phyloP scores from a whole-genome alignment of 176 grass and related monocot genomes.

The Musa troglodytarum region DNA sequence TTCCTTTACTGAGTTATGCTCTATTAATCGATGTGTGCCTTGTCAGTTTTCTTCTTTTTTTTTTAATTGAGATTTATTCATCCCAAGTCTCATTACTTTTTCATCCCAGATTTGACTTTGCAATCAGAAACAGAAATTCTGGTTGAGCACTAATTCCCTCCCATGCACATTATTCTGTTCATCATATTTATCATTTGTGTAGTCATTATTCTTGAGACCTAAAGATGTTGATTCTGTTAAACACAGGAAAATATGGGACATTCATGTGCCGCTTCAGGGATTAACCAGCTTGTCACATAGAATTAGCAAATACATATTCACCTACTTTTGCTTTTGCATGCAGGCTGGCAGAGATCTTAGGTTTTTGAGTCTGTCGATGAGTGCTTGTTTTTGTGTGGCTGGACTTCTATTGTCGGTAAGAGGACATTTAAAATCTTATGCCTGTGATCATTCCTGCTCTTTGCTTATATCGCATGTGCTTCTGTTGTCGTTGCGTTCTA shows the following conservation, averaged over 20 bases:
- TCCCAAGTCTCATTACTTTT: slow-evolving; percentile 8
- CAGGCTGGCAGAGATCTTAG: slow-evolving; percentile 92
- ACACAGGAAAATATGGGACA: no score
- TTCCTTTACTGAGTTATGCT: slow-evolving; percentile 3
- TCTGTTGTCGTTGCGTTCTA: no score
- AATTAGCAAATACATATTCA: no score
- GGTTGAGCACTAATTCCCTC: no score
- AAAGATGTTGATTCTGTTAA: no score
- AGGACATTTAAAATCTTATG: neutral
- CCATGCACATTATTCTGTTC: no score
- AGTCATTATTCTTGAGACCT: no score
- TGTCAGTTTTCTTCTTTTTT: neutral
- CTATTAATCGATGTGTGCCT: neutral
- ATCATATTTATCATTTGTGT: no score
- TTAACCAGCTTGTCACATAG: no score
- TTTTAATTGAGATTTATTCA: neutral
- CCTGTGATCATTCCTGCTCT: neutral
- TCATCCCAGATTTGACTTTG: no score
- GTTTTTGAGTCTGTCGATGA: slow-evolving; percentile 90
- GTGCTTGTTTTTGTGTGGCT: slow-evolving; percentile 54
- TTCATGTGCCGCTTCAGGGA: no score
- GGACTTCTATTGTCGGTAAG: slow-evolving; percentile 66
- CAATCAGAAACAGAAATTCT: no score
- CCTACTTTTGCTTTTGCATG: neutral
- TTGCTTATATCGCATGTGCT: neutral